Conservation (phyloP, 495 filamentous ascomycete species). For the Penicillium tannophilum region DNA sequence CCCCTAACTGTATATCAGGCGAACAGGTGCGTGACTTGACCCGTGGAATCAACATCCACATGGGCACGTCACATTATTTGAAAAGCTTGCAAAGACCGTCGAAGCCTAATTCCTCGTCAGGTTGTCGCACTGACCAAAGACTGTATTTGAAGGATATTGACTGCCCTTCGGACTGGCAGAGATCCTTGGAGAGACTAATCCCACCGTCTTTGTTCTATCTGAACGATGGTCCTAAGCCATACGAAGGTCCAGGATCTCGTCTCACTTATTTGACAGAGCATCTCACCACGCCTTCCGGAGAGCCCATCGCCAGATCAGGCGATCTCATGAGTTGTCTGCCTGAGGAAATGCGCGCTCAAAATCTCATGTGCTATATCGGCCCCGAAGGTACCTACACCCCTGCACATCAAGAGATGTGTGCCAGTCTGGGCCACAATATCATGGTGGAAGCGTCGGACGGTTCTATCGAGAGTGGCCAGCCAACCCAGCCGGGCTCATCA, state of each 20-base stretch:
- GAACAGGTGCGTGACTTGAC: conserved; percentile 76
- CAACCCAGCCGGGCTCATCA: conserved; percentile 79
- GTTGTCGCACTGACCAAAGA: conserved; percentile 71
- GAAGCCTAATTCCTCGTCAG: conserved; percentile 64
- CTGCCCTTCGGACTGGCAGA: conserved; percentile 80
- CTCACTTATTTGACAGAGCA: background rate
- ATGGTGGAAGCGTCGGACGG: conserved; percentile 86
- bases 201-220: conserved; percentile 82
- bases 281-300: conserved; percentile 11
- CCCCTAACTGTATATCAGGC: conserved; percentile 36
- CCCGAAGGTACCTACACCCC: conserved; percentile 98
- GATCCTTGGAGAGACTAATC: conserved; percentile 73
- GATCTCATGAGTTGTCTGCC: conserved; percentile 96
- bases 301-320: conserved; percentile 62
- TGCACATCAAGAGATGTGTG: conserved; percentile 97
- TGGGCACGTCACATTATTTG: conserved; percentile 87
- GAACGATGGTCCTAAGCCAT: conserved; percentile 70
- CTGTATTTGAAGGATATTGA: conserved; percentile 97
- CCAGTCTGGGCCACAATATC: conserved; percentile 91
- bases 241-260: conserved; percentile 39
- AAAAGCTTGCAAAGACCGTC: conserved; percentile 77
- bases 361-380: conserved; percentile 97
- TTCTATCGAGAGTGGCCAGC: conserved; percentile 58
- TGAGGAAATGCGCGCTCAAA: conserved; percentile 81
- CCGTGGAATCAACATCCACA: conserved; percentile 65